Percentiles rank a stretch among this genome's conserved stretches.
These are phyloP conservation scores for Pyricularia sp. DNA, from an alignment of 2,329 filamentous ascomycete genomes.

Conservation along the genomic window DNA sequence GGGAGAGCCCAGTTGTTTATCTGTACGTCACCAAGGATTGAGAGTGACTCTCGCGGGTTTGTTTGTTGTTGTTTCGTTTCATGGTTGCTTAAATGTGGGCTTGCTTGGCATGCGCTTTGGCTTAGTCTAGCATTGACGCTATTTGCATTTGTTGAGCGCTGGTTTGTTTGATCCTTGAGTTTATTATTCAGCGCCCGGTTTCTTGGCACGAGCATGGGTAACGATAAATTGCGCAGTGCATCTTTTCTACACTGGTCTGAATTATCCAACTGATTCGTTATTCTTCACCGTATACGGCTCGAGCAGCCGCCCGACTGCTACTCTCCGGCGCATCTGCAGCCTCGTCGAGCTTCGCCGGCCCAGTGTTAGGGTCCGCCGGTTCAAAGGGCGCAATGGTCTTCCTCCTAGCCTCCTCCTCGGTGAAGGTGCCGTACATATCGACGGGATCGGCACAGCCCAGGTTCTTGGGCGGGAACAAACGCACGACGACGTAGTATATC, in stretches of 20 bases:
- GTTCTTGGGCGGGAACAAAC: conserved; percentile 23
- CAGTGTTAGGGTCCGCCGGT: background rate
- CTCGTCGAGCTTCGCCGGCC: background rate
- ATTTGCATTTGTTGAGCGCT: background rate
- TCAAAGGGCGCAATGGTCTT: background rate
- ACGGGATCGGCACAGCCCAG: conserved; percentile 29
- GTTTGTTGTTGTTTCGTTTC: background rate
- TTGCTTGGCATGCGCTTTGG: background rate
- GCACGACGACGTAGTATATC: conserved; percentile 14
- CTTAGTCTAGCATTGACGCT: background rate
- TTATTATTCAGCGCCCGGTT: background rate
- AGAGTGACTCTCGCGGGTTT: conserved; percentile 1
- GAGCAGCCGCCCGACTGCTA: background rate
- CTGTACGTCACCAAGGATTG: conserved; percentile 44
- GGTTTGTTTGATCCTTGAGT: background rate
- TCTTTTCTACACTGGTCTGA: background rate
- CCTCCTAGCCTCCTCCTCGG: conserved; percentile 22
- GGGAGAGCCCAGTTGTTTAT: conserved; percentile 43
- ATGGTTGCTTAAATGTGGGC: too few relatives aligned
- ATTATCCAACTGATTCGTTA: background rate
- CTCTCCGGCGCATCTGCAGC: background rate
- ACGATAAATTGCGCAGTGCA: background rate
- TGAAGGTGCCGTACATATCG: conserved; percentile 32
- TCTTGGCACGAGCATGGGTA: background rate
- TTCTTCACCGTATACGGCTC: background rate